Evolutionary conservation across 176 grass and related monocot species (phyloP), one percentile per base, ranked within the genome.

Genomic region (Triticum timopheevii): DNA sequence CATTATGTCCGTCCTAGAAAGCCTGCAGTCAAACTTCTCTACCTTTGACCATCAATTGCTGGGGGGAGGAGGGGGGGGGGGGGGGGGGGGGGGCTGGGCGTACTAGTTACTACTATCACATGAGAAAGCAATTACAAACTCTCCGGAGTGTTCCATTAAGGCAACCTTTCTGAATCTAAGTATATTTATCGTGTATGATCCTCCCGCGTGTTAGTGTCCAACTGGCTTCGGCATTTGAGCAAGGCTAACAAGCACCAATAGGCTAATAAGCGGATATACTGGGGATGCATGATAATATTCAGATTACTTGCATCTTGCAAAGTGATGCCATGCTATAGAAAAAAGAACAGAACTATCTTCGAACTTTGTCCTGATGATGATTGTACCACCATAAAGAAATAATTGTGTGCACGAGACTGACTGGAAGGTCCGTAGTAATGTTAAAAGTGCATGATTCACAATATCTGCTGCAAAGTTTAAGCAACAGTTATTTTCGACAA

Each of bases 51-150:
- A 68, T 17, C 33, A 35, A 35, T 69, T 35, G 38, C 0, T 7
- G 7, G 38, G 8, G 15, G 54, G 54, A 30, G 19, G 16, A 1
- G 52, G 50, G 9, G 13, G 16, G 5, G 52, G 50, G 9, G 13
- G 47, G 47, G 47, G 4, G 33, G 35, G 19, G 19, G 19, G 66
- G 4, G 68, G 35, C 20, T n/a, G 20, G 10, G 35, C 35, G 0
- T 34, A 76, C 38, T 65, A 45, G 16, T 39, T 35, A 12, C 72
- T 39, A 62, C 54, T 59, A 59, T 59, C 54, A 59, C 54, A 59
- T 9, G 19, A 59, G 49, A 22, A 88, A 88, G 49, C 61, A 69
- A 83, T 15, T 27, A 71, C 35, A 68, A 65, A 61, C 27, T 70
- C 25, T 47, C 15, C 22, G 6, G 33, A 81, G 9, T 12, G 35